Base-by-base conservation (phyloP, 1,139 yeast species). In the Geotrichum restrictum region DNA sequence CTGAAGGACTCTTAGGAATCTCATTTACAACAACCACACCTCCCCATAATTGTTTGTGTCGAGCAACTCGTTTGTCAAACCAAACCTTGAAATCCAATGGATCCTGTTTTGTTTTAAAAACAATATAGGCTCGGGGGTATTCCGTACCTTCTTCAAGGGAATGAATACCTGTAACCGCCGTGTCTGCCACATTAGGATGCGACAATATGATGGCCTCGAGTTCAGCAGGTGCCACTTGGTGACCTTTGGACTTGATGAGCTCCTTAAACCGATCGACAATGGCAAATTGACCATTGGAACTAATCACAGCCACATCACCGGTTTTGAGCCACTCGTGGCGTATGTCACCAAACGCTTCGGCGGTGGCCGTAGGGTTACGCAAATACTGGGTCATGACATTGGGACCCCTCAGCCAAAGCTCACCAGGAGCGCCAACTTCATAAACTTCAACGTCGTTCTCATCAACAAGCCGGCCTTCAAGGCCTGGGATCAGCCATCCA, bases 241-340 rank as follows among this genome's bases (percentile, higher is more conserved):
- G 91, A 55, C 93, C 94, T 69, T 86, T 91, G 7, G 88, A 74
- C 68, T 86, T 85, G 75, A 85, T 86, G 68, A 85, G 82, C 66
- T 85, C 88, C 71, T 86, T 86, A 45, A 83, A 86, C 55, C 95
- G 75, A 66, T 86, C 95, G 54, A 86, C 79, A 54, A 86, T 82
- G 58, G 64, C 72, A 44, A 83, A 69, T 60, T 83, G 76, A 24
- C 85, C 87, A 39, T 74, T 73, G 10, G 65, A 63, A 41, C 74
- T 78, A 46, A 85, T 69, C 41, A 71, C 70, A 2, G 85, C 91
- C 56, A 85, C 79, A 68, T 86, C 95, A 47, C 95, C 95, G 7
- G 95, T 86, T 43, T 76, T 73, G 69, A 85, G 82, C 89, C 91
- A 87, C 3, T 87, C 86, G 18, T 21, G 39, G 13, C 16, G 37